Conservation (phyloP, 805 yeast genomes). For the Kurtzmaniella fragi region DNA sequence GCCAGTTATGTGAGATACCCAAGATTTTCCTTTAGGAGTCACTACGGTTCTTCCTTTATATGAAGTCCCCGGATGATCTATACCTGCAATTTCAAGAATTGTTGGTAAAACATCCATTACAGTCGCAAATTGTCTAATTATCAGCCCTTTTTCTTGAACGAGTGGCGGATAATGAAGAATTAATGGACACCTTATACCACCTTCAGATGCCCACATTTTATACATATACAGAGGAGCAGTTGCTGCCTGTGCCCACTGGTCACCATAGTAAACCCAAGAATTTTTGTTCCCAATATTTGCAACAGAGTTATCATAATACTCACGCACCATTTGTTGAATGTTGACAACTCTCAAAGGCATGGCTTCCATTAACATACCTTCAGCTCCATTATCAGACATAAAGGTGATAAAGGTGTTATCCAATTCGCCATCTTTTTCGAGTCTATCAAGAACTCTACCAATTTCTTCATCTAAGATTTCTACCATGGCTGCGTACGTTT, state of each 20-base stretch:
- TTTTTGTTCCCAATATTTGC: slow-evolving; percentile 46
- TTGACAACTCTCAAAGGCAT: slow-evolving; percentile 36
- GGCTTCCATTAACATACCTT: slow-evolving; percentile 55
- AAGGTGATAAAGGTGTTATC: slow-evolving; percentile 55
- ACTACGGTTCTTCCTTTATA: slow-evolving; percentile 42
- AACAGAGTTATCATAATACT: slow-evolving; percentile 36
- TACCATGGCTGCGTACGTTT: slow-evolving; percentile 62
- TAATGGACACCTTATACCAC: slow-evolving; percentile 56
- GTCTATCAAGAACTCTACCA: slow-evolving; percentile 42
- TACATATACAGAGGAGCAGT: slow-evolving; percentile 52
- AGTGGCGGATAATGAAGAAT: slow-evolving; percentile 42
- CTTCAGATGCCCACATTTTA: slow-evolving; percentile 56
- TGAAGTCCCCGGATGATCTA: slow-evolving; percentile 35
- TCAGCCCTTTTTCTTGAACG: slow-evolving; percentile 16
- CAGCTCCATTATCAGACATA: slow-evolving; percentile 65
- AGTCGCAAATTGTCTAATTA: slow-evolving; percentile 41
- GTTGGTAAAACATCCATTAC: slow-evolving; percentile 62
- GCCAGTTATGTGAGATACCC: slow-evolving; percentile 34
- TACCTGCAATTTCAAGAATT: slow-evolving; percentile 44
- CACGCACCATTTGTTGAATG: slow-evolving; percentile 18
- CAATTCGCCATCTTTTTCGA: slow-evolving; percentile 38
- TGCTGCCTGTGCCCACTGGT: slow-evolving; percentile 61
- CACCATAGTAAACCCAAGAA: slow-evolving; percentile 49
- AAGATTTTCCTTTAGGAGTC: slow-evolving; percentile 42
- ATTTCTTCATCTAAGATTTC: slow-evolving; percentile 47